Base-by-base conservation (phyloP, 2,329 filamentous ascomycete species). In the Cytospora leucostoma region DNA sequence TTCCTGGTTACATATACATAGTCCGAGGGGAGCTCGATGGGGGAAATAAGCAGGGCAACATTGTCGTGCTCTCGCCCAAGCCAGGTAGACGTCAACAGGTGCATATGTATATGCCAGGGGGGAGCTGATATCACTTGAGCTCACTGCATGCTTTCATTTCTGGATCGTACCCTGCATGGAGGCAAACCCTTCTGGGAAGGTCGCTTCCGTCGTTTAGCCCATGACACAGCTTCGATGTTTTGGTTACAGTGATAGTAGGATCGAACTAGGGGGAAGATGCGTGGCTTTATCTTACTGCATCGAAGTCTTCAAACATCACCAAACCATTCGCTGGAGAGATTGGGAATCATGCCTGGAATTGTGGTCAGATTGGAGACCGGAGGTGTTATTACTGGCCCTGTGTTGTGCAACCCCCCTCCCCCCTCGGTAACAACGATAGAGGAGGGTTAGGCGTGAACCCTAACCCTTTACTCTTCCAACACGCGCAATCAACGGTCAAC, bases 111-210 rank as follows among this genome's bases (percentile, higher is more conserved):
- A 44, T 44, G 40, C 10, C 40, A 44, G 40, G 40, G 40, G 40
- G 17, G 17, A 37, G 8, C 40, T 7, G 40, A 10, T n/a, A 19
- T 47, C n/a, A 47, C 12, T 21, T 19, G 44, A 21, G 11, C 33
- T 49, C 35, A 11, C 17, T 54, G 49, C 58, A 60, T 34, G 15
- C 33, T 32, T 32, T 47, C 44, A 47, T 44, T 19, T 19, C 40
- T 44, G 17, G 27, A 35, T 19, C 47, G 53, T 57, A 35, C 54
- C 55, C 52, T 50, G 49, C 50, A 58, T 54, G 27, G 27, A 49
- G 33, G 55, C 51, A 63, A 35, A 3, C 61, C 56, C 15, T 59
- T 63, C 61, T 53, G 37, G 55, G 61, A 53, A 63, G 61, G 61
- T 63, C 49, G 38, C 17, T 44, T 11, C 7, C n/a, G 33, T 13